phyloP scores from a whole-genome alignment of 495 filamentous ascomycete genomes.

The Penicillium canariense region DNA sequence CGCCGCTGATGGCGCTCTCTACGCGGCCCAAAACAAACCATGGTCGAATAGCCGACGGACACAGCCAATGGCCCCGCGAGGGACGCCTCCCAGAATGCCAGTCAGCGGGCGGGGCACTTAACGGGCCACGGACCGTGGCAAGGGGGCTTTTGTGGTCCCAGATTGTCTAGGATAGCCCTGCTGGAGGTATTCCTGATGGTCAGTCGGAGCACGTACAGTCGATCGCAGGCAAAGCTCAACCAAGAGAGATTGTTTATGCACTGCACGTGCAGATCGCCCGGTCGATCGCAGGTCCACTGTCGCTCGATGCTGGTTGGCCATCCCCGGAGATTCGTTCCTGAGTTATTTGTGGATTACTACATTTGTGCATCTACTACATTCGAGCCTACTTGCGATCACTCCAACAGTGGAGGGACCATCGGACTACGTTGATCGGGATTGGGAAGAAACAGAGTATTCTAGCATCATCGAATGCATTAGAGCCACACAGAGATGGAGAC shows the following conservation, averaged over 20 bases:
- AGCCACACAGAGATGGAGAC: conserved; percentile 12
- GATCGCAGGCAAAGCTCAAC: too few relatives aligned
- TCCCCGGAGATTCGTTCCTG: background rate
- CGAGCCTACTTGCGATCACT: background rate
- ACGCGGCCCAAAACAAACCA: background rate
- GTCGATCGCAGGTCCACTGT: conserved; percentile 6
- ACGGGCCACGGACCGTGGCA: background rate
- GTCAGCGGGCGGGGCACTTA: background rate
- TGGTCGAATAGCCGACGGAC: conserved; percentile 11
- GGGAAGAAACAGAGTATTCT: too few relatives aligned
- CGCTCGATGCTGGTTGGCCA: background rate
- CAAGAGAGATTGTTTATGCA: background rate
- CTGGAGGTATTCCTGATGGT: too few relatives aligned
- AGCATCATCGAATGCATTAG: conserved; percentile 19
- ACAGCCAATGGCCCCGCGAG: background rate
- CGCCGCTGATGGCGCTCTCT: conserved; percentile 1
- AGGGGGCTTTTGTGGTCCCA: background rate
- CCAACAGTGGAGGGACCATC: too few relatives aligned
- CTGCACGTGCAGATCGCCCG: background rate
- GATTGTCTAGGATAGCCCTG: background rate
- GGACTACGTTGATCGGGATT: background rate
- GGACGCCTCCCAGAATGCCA: background rate
- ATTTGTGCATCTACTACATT: too few relatives aligned
- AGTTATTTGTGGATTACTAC: too few relatives aligned
- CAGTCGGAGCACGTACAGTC: too few relatives aligned